These are phyloP conservation scores for Glebionis coronaria DNA, from an alignment of 129 eudicot species.

Conservation along the genomic window DNA sequence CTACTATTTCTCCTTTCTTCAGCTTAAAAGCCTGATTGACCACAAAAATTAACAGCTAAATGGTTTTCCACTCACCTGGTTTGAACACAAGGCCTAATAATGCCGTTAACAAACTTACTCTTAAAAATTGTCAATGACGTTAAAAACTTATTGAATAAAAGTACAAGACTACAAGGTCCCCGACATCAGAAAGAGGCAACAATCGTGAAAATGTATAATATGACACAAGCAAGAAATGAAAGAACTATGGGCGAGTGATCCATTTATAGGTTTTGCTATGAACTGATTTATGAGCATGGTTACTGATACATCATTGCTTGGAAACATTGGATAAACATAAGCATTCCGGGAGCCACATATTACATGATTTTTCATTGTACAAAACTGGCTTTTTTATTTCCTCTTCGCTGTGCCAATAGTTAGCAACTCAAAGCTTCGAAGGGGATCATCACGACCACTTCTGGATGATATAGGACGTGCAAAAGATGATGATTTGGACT, in stretches of 20 bases:
- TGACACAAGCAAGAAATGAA: neutral
- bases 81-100: no score
- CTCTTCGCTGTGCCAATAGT: constrained; percentile 74
- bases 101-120: no score
- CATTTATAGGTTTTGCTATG: neutral
- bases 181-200: neutral
- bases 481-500: constrained; percentile 81
- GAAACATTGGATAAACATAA: neutral
- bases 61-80: no score
- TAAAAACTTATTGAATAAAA: neutral
- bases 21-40: no score
- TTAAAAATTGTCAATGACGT: no score
- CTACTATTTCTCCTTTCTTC: no score
- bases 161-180: neutral
- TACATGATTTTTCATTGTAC: neutral
- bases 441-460: constrained; percentile 71
- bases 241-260: neutral
- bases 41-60: no score
- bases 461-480: constrained; percentile 51
- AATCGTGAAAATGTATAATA: neutral
- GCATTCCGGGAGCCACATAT: neutral
- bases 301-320: neutral
- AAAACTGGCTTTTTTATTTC: constrained; percentile 33
- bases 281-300: neutral
- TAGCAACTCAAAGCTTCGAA: constrained; percentile 85